phyloP scores from a whole-genome alignment of 169 alveolate species.

The Plasmodium gaboni region DNA sequence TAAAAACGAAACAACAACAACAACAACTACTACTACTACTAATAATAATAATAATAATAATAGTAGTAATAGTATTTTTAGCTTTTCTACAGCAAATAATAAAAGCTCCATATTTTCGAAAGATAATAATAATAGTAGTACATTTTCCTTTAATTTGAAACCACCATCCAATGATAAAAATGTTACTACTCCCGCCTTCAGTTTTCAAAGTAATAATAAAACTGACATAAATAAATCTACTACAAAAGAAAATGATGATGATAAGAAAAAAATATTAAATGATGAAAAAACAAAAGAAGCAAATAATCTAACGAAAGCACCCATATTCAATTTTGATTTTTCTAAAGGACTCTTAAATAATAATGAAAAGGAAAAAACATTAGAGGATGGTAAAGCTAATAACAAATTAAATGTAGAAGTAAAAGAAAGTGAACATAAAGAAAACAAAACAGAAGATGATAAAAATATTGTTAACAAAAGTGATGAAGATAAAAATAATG shows the following conservation, averaged over 20 bases:
- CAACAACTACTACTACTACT: no score
- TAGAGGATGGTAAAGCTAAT: not conserved
- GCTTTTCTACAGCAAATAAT: not conserved
- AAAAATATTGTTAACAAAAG: not conserved
- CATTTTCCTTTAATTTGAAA: conserved; percentile 3
- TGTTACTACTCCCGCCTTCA: not conserved
- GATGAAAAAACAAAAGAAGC: conserved; percentile 42
- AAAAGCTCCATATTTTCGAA: not conserved
- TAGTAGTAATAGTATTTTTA: no score
- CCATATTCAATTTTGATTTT: conserved; percentile 50
- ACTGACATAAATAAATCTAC: not conserved
- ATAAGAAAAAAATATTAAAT: conserved; percentile 13
- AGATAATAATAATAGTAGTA: conserved; percentile 2
- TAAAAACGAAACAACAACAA: not conserved
- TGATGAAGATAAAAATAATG: conserved; percentile 38
- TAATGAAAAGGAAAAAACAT: not conserved
- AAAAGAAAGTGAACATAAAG: not conserved
- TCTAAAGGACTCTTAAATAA: not conserved
- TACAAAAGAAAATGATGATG: conserved; percentile 2
- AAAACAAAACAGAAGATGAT: conserved; percentile 8
- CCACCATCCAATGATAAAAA: conserved; percentile 14
- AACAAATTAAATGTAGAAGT: not conserved
- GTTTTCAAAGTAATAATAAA: conserved; percentile 7
- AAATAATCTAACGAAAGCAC: conserved; percentile 5
- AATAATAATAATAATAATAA: no score